Conservation (phyloP, 164 flowering plant genomes). For the Akebia trifoliata region DNA sequence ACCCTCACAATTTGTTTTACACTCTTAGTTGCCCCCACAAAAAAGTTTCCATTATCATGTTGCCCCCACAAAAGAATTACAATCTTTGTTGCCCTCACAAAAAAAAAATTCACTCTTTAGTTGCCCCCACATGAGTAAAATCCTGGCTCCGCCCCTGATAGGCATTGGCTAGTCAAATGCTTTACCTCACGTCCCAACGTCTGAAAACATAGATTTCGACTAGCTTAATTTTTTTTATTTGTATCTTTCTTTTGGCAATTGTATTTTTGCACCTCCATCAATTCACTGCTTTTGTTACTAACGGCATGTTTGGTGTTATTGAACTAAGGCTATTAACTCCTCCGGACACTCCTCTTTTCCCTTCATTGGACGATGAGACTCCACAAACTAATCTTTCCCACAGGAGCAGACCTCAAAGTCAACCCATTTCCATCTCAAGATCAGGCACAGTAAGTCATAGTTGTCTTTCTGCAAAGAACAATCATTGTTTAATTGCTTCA, state of each 20-base stretch:
- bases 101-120: too few relatives aligned
- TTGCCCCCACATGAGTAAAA: too few relatives aligned
- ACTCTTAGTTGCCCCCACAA: too few relatives aligned
- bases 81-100: too few relatives aligned
- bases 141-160: too few relatives aligned
- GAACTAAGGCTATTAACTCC: constrained; percentile 85
- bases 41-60: too few relatives aligned
- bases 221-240: too few relatives aligned
- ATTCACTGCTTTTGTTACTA: constrained; percentile 5
- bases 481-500: not conserved
- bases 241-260: not conserved
- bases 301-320: constrained; percentile 9
- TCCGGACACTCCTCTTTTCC: constrained; percentile 96
- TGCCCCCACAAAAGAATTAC: too few relatives aligned
- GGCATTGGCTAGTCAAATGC: too few relatives aligned
- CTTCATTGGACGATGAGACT: constrained; percentile 82
- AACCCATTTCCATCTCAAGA: constrained; percentile 75
- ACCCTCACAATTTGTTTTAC: too few relatives aligned
- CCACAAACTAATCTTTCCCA: constrained; percentile 36
- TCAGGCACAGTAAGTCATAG: constrained; percentile 59
- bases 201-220: too few relatives aligned
- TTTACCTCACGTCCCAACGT: too few relatives aligned
- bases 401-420: constrained; percentile 80
- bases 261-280: not conserved
- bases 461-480: constrained; percentile 1